These are phyloP conservation scores for Leucocoprinus sp. DNA, from an alignment of 768 basidiomycete genomes.

Conservation along the genomic window DNA sequence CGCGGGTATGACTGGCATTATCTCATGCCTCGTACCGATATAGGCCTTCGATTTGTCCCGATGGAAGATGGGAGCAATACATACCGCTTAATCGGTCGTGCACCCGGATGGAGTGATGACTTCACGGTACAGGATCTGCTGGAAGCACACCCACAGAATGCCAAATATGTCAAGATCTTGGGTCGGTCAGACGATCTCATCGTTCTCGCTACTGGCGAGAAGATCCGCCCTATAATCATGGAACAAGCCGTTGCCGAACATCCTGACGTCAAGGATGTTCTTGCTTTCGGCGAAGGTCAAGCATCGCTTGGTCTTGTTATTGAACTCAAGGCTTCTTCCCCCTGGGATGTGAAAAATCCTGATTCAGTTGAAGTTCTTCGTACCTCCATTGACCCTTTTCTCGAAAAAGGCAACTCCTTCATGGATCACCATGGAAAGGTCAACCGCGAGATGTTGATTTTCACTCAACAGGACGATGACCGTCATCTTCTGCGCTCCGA, in stretches of 20 bases:
- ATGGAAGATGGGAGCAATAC: slow-evolving; percentile 19
- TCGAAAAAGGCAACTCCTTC: slow-evolving; percentile 26
- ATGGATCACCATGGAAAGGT: slow-evolving; percentile 31
- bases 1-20: slow-evolving; percentile 30
- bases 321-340: slow-evolving; percentile 19
- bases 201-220: slow-evolving; percentile 36
- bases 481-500: slow-evolving; percentile 26
- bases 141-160: slow-evolving; percentile 21
- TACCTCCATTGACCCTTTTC: slow-evolving; percentile 20
- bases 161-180: slow-evolving; percentile 25
- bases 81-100: slow-evolving; percentile 22
- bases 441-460: slow-evolving; percentile 29
- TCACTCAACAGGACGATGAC: slow-evolving; percentile 23
- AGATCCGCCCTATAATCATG: slow-evolving; percentile 26
- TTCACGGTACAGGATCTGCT: slow-evolving; percentile 33
- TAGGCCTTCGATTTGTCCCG: slow-evolving; percentile 21
- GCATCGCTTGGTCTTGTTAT: slow-evolving; percentile 28
- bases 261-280: slow-evolving; percentile 26
- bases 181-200: slow-evolving; percentile 34
- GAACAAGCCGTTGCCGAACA: slow-evolving; percentile 27
- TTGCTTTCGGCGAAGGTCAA: slow-evolving; percentile 30
- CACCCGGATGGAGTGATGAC: slow-evolving; percentile 26
- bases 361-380: slow-evolving; percentile 16
- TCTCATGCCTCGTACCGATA: slow-evolving; percentile 27
- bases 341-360: slow-evolving; percentile 13